These are phyloP conservation scores for Gossypium schwendimanii DNA, from an alignment of 441 rosid genomes.

Conservation along the genomic window DNA sequence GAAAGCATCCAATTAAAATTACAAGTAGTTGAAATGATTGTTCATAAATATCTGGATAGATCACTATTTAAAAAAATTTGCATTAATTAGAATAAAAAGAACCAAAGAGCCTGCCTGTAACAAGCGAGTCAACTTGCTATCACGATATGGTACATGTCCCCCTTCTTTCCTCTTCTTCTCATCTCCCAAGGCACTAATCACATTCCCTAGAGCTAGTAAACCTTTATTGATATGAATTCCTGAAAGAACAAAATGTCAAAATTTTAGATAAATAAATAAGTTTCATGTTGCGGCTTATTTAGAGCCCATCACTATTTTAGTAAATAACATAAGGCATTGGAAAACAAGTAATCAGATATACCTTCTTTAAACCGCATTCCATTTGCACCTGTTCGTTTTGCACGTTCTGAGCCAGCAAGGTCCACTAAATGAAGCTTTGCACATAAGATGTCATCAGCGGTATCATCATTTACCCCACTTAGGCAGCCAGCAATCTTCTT, in stretches of 20 bases:
- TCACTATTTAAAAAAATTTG: neutral
- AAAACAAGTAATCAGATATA: constrained; percentile 9
- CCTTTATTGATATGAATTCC: constrained; percentile 96
- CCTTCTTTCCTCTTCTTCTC: constrained; percentile 93
- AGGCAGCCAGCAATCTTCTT: constrained; percentile 46
- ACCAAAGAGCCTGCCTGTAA: constrained; percentile 46
- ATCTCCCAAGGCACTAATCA: constrained; percentile 92
- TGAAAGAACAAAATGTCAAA: constrained; percentile 21
- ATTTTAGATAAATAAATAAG: neutral
- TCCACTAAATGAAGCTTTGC: constrained; percentile 92
- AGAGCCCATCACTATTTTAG: neutral
- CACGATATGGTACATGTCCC: constrained; percentile 92
- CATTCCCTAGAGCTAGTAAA: constrained; percentile 85
- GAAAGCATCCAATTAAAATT: neutral
- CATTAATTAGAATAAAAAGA: neutral
- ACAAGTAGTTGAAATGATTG: neutral
- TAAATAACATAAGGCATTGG: neutral
- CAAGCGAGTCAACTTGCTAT: constrained; percentile 95
- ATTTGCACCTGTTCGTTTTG: constrained; percentile 75
- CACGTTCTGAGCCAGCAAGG: constrained; percentile 87
- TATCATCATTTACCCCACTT: constrained; percentile 37
- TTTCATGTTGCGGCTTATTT: neutral
- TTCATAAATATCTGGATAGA: neutral
- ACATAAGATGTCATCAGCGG: constrained; percentile 68
- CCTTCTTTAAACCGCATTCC: constrained; percentile 81